Conservation (phyloP, 1,284 basidiomycete species). For the Coniferiporia weirii region DNA sequence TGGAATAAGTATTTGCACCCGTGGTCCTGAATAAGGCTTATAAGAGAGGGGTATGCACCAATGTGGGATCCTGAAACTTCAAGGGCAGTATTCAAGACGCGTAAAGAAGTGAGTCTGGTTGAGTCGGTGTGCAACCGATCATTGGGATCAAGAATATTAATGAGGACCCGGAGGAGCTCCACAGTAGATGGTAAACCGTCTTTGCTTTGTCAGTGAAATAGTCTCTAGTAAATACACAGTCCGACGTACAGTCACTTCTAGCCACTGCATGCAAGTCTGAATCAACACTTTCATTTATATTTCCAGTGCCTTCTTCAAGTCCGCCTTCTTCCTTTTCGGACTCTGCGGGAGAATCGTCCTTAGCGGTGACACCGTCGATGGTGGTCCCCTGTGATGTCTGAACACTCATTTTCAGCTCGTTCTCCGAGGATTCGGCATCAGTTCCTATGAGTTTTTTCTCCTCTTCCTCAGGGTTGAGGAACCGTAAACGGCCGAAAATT, state of each 20-base stretch:
- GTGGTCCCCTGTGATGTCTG: conserved; percentile 14
- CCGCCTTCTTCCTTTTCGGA: background rate
- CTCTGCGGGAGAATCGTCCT: background rate
- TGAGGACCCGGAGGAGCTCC: conserved; percentile 90
- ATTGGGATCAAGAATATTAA: conserved; percentile 92
- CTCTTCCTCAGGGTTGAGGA: conserved; percentile 60
- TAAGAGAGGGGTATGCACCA: conserved; percentile 69
- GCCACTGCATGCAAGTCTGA: background rate
- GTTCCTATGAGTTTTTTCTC: conserved; percentile 53
- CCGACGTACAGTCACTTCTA: conserved; percentile 13
- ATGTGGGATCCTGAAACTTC: conserved; percentile 80
- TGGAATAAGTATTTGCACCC: conserved; percentile 97
- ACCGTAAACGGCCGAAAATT: conserved; percentile 73
- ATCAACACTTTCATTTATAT: background rate
- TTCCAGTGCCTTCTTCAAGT: background rate
- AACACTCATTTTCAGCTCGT: conserved; percentile 59
- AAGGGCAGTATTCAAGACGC: conserved; percentile 85
- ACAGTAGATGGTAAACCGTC: conserved; percentile 92
- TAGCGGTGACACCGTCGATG: background rate
- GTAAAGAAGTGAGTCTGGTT: conserved; percentile 85
- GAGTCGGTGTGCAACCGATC: conserved; percentile 96
- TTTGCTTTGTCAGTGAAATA: conserved; percentile 23
- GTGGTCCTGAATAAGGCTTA: conserved; percentile 74
- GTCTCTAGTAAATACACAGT: conserved; percentile 5
- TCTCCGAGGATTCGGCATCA: conserved; percentile 46